Percentiles rank a stretch among this genome's conserved stretches.
phyloP scores from a whole-genome alignment of 2,329 filamentous ascomycete species.

The Fusarium euwallaceae region DNA sequence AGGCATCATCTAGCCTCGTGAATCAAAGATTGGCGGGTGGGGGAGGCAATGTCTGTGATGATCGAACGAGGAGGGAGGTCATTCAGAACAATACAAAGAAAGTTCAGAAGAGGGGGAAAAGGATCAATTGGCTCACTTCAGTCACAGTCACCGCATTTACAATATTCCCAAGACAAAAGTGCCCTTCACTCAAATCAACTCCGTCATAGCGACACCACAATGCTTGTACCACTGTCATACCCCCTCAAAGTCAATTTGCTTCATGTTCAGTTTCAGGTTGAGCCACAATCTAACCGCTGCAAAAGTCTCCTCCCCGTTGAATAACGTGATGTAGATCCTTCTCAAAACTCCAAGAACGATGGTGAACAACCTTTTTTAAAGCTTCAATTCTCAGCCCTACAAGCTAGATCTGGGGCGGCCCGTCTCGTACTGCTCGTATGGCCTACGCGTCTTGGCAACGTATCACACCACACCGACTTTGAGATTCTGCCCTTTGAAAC shows the following conservation, averaged over 20 bases:
- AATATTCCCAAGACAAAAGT: not conserved
- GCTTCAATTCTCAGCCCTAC: not conserved
- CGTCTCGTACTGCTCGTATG: not conserved
- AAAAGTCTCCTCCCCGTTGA: not conserved
- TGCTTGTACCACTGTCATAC: not conserved
- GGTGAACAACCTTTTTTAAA: not conserved
- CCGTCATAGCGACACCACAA: not conserved
- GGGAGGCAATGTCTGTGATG: not conserved
- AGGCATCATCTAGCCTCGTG: constrained; percentile 27
- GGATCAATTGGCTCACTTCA: not conserved
- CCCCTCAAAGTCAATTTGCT: constrained; percentile 5
- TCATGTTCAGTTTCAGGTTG: not conserved
- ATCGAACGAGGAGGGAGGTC: not conserved
- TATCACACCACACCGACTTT: not conserved
- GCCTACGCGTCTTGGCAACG: not conserved
- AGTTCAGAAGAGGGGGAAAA: not conserved
- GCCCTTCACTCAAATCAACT: not conserved
- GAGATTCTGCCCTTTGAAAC: not conserved
- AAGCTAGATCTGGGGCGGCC: not conserved
- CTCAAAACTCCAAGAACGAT: not conserved
- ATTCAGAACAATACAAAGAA: not conserved
- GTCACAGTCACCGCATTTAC: not conserved
- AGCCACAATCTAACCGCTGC: not conserved
- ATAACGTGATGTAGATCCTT: not conserved
- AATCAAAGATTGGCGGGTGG: constrained; percentile 27